phyloP scores from a whole-genome alignment of 2,329 filamentous ascomycete species.

The Akanthomyces dipterigenus region DNA sequence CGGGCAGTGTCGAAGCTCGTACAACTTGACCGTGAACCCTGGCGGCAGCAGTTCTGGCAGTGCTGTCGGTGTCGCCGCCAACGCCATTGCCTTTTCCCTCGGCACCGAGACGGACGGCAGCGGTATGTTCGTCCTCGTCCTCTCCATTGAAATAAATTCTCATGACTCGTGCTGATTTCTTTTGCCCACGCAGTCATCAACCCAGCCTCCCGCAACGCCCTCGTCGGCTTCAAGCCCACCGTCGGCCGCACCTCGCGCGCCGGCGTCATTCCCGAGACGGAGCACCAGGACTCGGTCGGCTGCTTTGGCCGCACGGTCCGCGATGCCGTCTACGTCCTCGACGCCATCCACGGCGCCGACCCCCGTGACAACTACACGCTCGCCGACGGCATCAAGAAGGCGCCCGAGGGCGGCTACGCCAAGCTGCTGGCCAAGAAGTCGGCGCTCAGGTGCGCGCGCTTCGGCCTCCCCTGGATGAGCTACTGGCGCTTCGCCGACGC shows the following conservation, averaged over 20 bases:
- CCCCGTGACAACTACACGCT: slow-evolving; percentile 58
- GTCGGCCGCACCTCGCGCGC: slow-evolving; percentile 63
- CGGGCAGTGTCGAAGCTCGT: slow-evolving; percentile 58
- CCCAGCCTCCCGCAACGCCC: slow-evolving; percentile 60
- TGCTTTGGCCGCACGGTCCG: slow-evolving; percentile 59
- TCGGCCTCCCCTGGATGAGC: slow-evolving; percentile 65
- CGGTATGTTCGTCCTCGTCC: slow-evolving; percentile 27
- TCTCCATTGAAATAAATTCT: too few relatives aligned
- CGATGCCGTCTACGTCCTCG: slow-evolving; percentile 61
- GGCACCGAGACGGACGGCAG: slow-evolving; percentile 71
- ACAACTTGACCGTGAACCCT: slow-evolving; percentile 62
- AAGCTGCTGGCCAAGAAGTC: slow-evolving; percentile 45
- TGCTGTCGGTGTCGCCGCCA: slow-evolving; percentile 57
- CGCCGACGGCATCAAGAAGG: slow-evolving; percentile 45
- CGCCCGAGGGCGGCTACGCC: slow-evolving; percentile 47
- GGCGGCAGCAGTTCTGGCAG: slow-evolving; percentile 64
- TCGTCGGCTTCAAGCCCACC: slow-evolving; percentile 72
- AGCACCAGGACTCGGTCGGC: slow-evolving; percentile 64
- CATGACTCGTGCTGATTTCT: neutral
- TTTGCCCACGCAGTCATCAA: slow-evolving; percentile 54
- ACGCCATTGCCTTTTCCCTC: slow-evolving; percentile 55
- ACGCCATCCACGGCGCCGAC: slow-evolving; percentile 62
- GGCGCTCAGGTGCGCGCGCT: slow-evolving; percentile 53
- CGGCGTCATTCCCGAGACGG: slow-evolving; percentile 58
- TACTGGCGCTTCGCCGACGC: slow-evolving; percentile 59